Conservation (phyloP, 2,329 filamentous ascomycete genomes). For the Colletotrichum sp. region DNA sequence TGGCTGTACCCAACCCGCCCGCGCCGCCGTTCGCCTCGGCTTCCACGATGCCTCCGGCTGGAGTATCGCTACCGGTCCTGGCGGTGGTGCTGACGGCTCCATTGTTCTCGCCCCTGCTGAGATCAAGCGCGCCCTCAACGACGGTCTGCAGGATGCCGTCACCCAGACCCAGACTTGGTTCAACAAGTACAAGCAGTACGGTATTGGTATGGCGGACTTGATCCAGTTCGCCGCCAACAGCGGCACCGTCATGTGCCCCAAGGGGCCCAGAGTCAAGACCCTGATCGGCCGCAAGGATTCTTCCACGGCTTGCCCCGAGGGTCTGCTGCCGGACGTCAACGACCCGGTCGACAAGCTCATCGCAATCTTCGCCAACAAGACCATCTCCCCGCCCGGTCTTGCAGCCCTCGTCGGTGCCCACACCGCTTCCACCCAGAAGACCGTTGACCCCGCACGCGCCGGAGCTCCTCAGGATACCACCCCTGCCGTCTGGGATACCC, state of each 20-base stretch:
- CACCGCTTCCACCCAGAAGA: constrained; percentile 53
- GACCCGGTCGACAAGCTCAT: constrained; percentile 51
- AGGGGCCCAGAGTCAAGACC: constrained; percentile 52
- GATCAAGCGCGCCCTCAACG: constrained; percentile 45
- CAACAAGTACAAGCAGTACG: constrained; percentile 41
- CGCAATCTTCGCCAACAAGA: constrained; percentile 56
- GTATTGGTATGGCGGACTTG: constrained; percentile 58
- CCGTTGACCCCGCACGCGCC: constrained; percentile 42
- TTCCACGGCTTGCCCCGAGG: constrained; percentile 39
- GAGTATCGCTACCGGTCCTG: constrained; percentile 39
- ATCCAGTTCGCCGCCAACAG: constrained; percentile 58
- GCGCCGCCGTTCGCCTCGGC: constrained; percentile 49
- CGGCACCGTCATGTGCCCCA: constrained; percentile 52
- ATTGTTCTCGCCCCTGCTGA: constrained; percentile 41
- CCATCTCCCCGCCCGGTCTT: constrained; percentile 53
- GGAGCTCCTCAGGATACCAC: constrained; percentile 57
- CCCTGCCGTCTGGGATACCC: constrained; percentile 56
- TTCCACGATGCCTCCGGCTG: constrained; percentile 54
- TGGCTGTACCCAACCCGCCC: constrained; percentile 47
- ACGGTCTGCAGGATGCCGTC: constrained; percentile 51
- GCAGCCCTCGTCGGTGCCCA: constrained; percentile 62
- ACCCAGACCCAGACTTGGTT: constrained; percentile 42
- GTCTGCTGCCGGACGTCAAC: constrained; percentile 47
- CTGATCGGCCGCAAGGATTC: constrained; percentile 57
- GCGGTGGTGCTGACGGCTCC: constrained; percentile 51